Percentiles rank a stretch among this genome's conserved stretches.
Evolutionary conservation across 2,329 filamentous ascomycete genomes (phyloP).

Genomic region (Scedosporium minutisporum): DNA sequence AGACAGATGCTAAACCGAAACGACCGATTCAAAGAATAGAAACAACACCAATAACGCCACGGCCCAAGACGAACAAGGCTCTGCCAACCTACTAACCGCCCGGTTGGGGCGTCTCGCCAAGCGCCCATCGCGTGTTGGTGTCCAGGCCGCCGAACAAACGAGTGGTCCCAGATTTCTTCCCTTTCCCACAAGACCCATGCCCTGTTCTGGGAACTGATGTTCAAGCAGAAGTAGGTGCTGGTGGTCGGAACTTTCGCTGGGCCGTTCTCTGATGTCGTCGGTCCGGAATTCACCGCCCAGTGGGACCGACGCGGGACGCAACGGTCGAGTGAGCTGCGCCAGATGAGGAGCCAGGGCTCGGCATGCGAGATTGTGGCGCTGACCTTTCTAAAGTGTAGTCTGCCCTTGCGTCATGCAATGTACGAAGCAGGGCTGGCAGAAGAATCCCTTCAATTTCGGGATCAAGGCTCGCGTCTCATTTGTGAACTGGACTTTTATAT

Average conservation of each 20-base stretch:
- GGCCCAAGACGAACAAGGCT: neutral
- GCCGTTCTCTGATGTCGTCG: neutral
- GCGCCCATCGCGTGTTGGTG: neutral
- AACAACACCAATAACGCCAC: neutral
- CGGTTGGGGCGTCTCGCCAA: neutral
- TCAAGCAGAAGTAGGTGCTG: neutral
- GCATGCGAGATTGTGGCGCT: neutral
- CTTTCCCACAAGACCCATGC: neutral
- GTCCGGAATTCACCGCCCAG: too few relatives aligned
- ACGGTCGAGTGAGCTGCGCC: too few relatives aligned
- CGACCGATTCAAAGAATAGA: neutral
- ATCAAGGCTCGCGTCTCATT: neutral
- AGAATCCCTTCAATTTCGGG: neutral
- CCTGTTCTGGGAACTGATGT: neutral
- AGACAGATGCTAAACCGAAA: too few relatives aligned
- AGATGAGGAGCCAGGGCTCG: too few relatives aligned
- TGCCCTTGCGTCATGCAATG: too few relatives aligned
- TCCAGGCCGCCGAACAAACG: neutral
- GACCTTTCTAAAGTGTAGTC: neutral
- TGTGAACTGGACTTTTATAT: too few relatives aligned
- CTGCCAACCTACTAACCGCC: neutral
- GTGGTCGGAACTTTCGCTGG: neutral
- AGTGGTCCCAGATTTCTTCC: neutral
- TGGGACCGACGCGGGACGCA: too few relatives aligned
- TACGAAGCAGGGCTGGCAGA: neutral